phyloP scores from a whole-genome alignment of 2,329 filamentous ascomycete species.

The Sporothrix inflata region DNA sequence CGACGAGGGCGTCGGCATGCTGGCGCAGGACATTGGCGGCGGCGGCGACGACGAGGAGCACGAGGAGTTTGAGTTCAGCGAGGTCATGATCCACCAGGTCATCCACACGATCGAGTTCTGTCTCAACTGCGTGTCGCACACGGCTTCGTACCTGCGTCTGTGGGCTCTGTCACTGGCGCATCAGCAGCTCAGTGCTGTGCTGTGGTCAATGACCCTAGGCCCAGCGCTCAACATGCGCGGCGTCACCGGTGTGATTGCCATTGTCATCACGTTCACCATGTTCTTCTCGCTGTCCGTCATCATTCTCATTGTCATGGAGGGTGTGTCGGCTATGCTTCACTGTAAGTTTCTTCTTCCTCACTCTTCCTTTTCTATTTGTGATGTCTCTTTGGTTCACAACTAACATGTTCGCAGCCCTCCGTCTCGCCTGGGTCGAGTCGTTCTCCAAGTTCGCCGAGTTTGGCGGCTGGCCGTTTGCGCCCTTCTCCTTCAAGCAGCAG shows the following conservation, averaged over 20 bases:
- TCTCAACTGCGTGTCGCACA: conserved; percentile 98
- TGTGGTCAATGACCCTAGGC: conserved; percentile 94
- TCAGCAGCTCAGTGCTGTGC: conserved; percentile 92
- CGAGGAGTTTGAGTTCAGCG: conserved; percentile 95
- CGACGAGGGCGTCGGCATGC: conserved; percentile 82
- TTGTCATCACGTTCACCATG: conserved; percentile 79
- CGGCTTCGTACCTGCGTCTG: conserved; percentile 95
- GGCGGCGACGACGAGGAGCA: conserved; percentile 64
- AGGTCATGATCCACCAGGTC: conserved; percentile 98
- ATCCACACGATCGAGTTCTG: conserved; percentile 99
- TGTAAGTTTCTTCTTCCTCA: conserved; percentile 34
- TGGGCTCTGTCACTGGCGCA: conserved; percentile 97
- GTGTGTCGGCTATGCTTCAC: conserved; percentile 94
- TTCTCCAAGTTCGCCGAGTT: conserved; percentile 98
- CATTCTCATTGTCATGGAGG: conserved; percentile 91
- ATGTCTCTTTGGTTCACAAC: background rate
- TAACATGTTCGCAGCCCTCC: conserved; percentile 50
- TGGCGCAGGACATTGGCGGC: conserved; percentile 73
- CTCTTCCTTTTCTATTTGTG: background rate
- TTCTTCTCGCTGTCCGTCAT: conserved; percentile 79
- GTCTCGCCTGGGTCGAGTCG: conserved; percentile 94
- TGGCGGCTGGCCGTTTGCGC: conserved; percentile 81
- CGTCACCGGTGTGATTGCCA: conserved; percentile 72
- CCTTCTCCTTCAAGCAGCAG: conserved; percentile 83
- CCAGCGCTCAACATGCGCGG: conserved; percentile 71